Percentiles rank a stretch among this genome's conserved stretches.
These are phyloP conservation scores for Martiniozyma asiatica DNA, from an alignment of 1,139 yeast species.

Conservation along the genomic window DNA sequence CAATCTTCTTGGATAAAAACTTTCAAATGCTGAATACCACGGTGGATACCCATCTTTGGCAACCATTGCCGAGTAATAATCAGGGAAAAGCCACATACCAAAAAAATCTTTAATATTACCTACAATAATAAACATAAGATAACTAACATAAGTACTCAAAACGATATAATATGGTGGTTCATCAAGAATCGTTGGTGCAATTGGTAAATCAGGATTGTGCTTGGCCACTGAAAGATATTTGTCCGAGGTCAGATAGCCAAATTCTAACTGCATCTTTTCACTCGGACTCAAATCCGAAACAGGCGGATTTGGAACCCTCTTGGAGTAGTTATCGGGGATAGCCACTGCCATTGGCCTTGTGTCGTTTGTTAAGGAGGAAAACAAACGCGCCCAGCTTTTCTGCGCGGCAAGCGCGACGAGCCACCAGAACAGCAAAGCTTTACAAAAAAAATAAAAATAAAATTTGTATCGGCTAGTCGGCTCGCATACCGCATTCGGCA, in stretches of 20 bases:
- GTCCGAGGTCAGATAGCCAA: slow-evolving; percentile 46
- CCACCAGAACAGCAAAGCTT: too few species aligned
- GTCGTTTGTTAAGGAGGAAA: too few species aligned
- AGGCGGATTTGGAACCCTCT: slow-evolving; percentile 38
- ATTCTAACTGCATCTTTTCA: slow-evolving; percentile 51
- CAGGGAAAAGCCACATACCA: slow-evolving; percentile 61
- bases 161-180: slow-evolving; percentile 81
- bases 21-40: slow-evolving; percentile 87
- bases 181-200: slow-evolving; percentile 53
- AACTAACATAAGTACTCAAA: slow-evolving; percentile 73
- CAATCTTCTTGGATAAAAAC: slow-evolving; percentile 84
- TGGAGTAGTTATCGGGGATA: slow-evolving; percentile 5
- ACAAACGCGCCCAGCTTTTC: too few species aligned
- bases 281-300: slow-evolving; percentile 33
- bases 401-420: too few species aligned
- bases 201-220: slow-evolving; percentile 42
- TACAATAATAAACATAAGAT: slow-evolving; percentile 67
- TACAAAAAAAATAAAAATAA: too few species aligned
- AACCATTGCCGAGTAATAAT: slow-evolving; percentile 51
- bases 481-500: too few species aligned
- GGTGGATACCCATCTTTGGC: slow-evolving; percentile 92
- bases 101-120: slow-evolving; percentile 89
- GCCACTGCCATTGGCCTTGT: too few species aligned
- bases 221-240: slow-evolving; percentile 43
- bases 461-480: too few species aligned